Percentiles rank a stretch among this genome's conserved stretches.
Evolutionary conservation across 345 rosid genomes (phyloP).

Genomic region (Eucalyptus tenuipes): DNA sequence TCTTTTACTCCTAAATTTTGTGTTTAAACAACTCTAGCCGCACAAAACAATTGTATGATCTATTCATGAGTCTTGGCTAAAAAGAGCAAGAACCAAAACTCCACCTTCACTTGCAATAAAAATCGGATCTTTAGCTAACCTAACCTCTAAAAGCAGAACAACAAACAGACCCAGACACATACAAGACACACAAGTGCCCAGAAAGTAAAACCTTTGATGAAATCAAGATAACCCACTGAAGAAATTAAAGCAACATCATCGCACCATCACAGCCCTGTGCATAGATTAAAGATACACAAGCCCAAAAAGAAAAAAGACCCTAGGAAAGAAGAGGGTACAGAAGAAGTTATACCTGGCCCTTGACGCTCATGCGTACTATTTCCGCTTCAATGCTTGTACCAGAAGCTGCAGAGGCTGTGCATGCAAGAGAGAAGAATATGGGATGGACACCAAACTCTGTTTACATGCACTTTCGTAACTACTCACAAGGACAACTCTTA

Average conservation of each 20-base stretch:
- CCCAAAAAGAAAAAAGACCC: background rate
- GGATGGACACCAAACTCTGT: too few species aligned
- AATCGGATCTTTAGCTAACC: background rate
- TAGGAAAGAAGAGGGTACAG: background rate
- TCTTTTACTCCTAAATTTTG: background rate
- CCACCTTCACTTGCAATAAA: background rate
- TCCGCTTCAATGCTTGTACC: background rate
- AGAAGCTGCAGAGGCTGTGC: background rate
- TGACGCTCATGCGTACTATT: background rate
- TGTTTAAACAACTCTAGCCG: background rate
- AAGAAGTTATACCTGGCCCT: background rate
- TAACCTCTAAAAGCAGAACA: background rate
- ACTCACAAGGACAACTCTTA: too few species aligned
- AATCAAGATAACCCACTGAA: background rate
- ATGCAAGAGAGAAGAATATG: background rate
- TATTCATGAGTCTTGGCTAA: background rate
- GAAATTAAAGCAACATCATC: too few species aligned
- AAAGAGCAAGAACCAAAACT: background rate
- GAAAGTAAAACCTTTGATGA: background rate
- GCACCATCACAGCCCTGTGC: too few species aligned
- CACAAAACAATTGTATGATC: background rate
- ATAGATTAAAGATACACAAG: background rate
- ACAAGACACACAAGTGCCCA: background rate
- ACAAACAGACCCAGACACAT: background rate
- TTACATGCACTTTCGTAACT: too few species aligned